These are phyloP conservation scores for Cucurbita maxima DNA, from an alignment of 306 rosid genomes.

Conservation along the genomic window DNA sequence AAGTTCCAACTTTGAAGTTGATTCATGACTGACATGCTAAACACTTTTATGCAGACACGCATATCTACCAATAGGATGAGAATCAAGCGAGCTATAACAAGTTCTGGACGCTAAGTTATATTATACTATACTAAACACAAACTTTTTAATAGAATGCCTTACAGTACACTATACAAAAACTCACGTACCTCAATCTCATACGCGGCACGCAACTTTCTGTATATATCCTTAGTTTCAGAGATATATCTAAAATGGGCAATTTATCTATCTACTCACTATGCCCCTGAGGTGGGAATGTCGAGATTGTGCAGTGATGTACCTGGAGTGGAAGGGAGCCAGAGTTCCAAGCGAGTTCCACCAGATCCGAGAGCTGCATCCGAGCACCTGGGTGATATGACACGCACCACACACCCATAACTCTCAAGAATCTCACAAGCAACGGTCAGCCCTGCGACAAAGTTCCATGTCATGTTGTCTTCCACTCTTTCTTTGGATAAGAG, in stretches of 20 bases:
- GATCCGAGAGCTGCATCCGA: conserved; percentile 73
- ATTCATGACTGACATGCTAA: neutral
- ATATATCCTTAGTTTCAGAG: neutral
- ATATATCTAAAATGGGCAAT: neutral
- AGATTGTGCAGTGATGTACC: conserved; percentile 21
- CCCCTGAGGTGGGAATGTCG: conserved; percentile 23
- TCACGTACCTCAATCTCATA: neutral
- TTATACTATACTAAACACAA: neutral
- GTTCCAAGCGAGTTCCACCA: conserved; percentile 87
- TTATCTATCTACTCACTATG: conserved; percentile 13
- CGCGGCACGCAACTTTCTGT: neutral
- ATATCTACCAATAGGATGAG: neutral
- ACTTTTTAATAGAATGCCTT: neutral
- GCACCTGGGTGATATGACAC: conserved; percentile 69
- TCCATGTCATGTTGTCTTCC: conserved; percentile 96
- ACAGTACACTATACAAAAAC: neutral
- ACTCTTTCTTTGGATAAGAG: conserved; percentile 51
- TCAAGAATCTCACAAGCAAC: conserved; percentile 94
- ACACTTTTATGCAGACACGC: neutral
- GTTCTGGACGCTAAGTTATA: neutral
- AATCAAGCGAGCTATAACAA: neutral
- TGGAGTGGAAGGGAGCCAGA: conserved; percentile 65
- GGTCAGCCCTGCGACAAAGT: conserved; percentile 80
- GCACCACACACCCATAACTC: conserved; percentile 81
- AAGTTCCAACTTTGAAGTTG: neutral